A percentile compares a stretch with the other conserved stretches of the same genome.
Evolutionary conservation across 306 rosid genomes (phyloP).

Genomic region (Begonia peltatifolia): DNA sequence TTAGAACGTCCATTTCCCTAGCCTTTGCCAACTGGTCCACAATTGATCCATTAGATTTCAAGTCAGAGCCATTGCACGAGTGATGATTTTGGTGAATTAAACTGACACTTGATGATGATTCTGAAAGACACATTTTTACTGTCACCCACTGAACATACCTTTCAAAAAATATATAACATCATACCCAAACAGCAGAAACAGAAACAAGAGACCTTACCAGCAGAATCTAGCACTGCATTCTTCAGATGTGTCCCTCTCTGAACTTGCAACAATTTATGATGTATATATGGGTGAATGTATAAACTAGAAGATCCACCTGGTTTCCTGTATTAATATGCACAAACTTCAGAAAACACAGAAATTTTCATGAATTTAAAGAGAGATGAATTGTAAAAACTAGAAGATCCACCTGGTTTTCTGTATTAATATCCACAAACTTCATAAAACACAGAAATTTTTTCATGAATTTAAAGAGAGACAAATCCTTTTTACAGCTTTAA

Average conservation of each 20-base stretch:
- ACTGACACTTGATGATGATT: constrained; percentile 31
- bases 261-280: constrained; percentile 31
- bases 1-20: constrained; percentile 25
- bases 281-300: constrained; percentile 49
- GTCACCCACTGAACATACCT: constrained; percentile 37
- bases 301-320: constrained; percentile 24
- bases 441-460: not conserved
- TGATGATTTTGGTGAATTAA: constrained; percentile 32
- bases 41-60: constrained; percentile 26
- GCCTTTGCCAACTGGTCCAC: constrained; percentile 33
- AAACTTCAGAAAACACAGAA: constrained; percentile 5
- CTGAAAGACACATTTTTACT: constrained; percentile 16
- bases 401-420: constrained; percentile 37
- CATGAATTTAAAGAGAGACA: not conserved
- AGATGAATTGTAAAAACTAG: not conserved
- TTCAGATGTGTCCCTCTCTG: constrained; percentile 23
- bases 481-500: not conserved
- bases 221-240: constrained; percentile 21
- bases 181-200: constrained; percentile 10
- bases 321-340: constrained; percentile 29
- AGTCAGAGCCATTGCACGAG: constrained; percentile 16
- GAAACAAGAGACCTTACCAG: constrained; percentile 15
- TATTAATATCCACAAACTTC: constrained; percentile 6
- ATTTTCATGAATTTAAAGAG: not conserved
- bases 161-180: constrained; percentile 17